Evolutionary conservation across 2,329 filamentous ascomycete species (phyloP), one percentile per base, ranked within the genome.

Genomic region (Epichloe elymi): DNA sequence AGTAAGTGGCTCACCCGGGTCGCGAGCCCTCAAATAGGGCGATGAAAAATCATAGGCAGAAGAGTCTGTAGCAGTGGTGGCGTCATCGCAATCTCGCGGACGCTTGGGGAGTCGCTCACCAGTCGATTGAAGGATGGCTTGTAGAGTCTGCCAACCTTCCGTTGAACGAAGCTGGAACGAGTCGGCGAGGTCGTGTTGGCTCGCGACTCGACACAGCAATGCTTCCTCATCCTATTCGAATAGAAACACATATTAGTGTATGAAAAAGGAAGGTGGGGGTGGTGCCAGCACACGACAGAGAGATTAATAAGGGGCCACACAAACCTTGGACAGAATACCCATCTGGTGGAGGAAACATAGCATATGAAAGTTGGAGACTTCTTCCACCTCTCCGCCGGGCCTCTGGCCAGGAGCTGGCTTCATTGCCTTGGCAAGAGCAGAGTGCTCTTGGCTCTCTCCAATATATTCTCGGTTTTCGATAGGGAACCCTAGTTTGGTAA

Each of bases 61-160:
- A 50, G 59, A 57, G 38, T 54, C 55, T 40, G 47, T 39, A 35
- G 55, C 54, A 47, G 58, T 56, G 53, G 57, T 55, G 59, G 57
- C 59, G 58, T 57, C 68, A 64, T 65, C 65, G 61, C 64, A 61
- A 58, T 67, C 65, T 63, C 70, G 71, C 64, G 65, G 69, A 65
- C 80, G 86, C 78, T 93, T 94, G 70, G 83, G 83, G 80, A 85
- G 81, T 81, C 85, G 85, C 86, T 95, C 90, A 95, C 90, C 88
- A 79, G 88, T 89, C 81, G 89, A 86, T 82, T 93, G 82, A 72
- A 97, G 80, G 67, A 98, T 95, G 68, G 86, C 85, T 70, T 91
- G 78, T 64, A 98, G 77, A 53, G 88, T 97, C 68, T 90, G 86
- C 93, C 93, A 98, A 63, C 93, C 93, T 64, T 85, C 79, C 60